These are phyloP conservation scores for Trypanosoma theileri DNA, from an alignment of 208 protist species.

Conservation along the genomic window DNA sequence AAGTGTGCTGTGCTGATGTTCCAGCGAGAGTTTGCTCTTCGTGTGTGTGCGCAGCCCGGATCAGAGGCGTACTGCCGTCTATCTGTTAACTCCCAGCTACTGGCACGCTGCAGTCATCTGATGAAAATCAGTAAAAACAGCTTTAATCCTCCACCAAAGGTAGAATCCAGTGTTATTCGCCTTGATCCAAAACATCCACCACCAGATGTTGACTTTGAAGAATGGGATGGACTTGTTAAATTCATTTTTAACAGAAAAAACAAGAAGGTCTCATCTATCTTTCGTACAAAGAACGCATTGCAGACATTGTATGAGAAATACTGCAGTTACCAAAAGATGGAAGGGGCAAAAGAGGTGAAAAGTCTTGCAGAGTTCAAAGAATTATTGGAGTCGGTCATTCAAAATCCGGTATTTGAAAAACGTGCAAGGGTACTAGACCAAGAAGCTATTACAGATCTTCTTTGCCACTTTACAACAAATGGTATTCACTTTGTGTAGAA, in stretches of 20 bases:
- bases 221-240: conserved; percentile 99
- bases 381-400: conserved; percentile 65
- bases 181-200: conserved; percentile 97
- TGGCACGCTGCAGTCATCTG: conserved; percentile 96
- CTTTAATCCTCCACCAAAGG: conserved; percentile 99
- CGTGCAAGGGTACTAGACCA: conserved; percentile 75
- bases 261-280: conserved; percentile 98
- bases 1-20: conserved; percentile 99
- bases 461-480: conserved; percentile 76
- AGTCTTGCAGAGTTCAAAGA: conserved; percentile 65
- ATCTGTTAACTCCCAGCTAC: conserved; percentile 98
- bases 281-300: conserved; percentile 88
- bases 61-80: conserved; percentile 98
- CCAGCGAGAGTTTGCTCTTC: conserved; percentile 99
- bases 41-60: conserved; percentile 98
- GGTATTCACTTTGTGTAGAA: conserved; percentile 78
- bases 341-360: conserved; percentile 41
- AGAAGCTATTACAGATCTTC: conserved; percentile 78
- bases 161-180: conserved; percentile 98
- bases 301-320: conserved; percentile 80
- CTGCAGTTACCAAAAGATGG: conserved; percentile 84
- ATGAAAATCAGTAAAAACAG: conserved; percentile 99
- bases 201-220: conserved; percentile 98
- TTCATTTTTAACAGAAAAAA: conserved; percentile 99
- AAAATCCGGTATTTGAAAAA: conserved; percentile 75